Base-by-base conservation (phyloP, 2,329 filamentous ascomycete genomes). In the Hypoxylon sp. region DNA sequence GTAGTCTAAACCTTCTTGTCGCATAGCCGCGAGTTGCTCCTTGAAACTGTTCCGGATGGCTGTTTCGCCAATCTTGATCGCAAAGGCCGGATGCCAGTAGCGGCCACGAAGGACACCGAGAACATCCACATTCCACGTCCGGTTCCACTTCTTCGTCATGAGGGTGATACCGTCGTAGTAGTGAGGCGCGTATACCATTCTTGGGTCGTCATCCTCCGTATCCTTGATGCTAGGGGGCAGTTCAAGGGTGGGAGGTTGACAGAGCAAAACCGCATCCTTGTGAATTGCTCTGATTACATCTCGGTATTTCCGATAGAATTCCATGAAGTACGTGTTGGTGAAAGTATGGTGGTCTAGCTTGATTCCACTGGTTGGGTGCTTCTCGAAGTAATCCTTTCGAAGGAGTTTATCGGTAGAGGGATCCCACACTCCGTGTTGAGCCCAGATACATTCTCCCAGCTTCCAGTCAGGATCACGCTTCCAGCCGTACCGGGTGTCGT, bases 101-200 rank as follows among this genome's bases (percentile, higher is more conserved):
- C 87, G 88, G 8, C 94, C 94, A 34, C 94, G 87, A 31, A 99
- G 77, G 9, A 99, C 83, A 2, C 94, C 94, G 40, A 99, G 85
- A 3, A 99, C 90, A 68, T 99, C 94, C 5, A 99, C 89, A 62
- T 99, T 99, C 89, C 94, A 99, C 11, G 88, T 86, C 27, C 92
- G 88, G 68, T 97, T 99, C 94, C 94, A 99, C 71, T 96, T 96
- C 74, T 99, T 99, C 8, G 91, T 97, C 81, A 99, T 89, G 3
- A 99, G 78, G 0, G 94, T 99, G 47, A 99, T 88, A 7, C 94
- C 94, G 63, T 99, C 94, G 70, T 99, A 99, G 69, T 90, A 99
- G 72, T 99, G 94, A 1, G 92, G 91, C 7, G 94, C 88, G 69
- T 97, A 97, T 2, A 92, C 89, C 82, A 97, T 88, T 56, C 87